Conservation (phyloP, 139 green algal species). For the Raphidocelis subcapitata region DNA sequence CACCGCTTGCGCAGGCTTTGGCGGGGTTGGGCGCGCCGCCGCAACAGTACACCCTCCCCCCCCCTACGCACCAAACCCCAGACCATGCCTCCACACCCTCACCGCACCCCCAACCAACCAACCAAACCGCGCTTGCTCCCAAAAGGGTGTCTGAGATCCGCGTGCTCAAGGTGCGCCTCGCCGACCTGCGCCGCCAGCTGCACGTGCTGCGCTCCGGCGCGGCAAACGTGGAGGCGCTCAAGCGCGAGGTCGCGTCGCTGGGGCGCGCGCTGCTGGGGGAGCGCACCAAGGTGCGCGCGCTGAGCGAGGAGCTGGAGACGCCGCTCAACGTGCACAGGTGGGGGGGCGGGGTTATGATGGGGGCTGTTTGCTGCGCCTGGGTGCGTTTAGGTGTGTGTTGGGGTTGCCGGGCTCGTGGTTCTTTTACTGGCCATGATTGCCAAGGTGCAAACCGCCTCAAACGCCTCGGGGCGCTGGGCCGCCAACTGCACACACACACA, state of each 20-base stretch:
- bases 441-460: too few relatives aligned
- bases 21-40: too few relatives aligned
- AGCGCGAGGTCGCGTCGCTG: conserved; percentile 78
- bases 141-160: conserved; percentile 86
- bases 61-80: not conserved
- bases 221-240: conserved; percentile 85
- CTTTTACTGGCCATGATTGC: too few relatives aligned
- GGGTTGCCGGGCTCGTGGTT: not conserved
- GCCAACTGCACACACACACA: not conserved
- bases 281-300: conserved; percentile 77
- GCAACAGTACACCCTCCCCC: not conserved
- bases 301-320: conserved; percentile 92
- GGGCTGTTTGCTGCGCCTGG: not conserved
- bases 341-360: not conserved
- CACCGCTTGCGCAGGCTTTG: too few relatives aligned
- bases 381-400: not conserved
- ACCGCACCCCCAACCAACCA: too few relatives aligned
- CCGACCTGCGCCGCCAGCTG: conserved; percentile 82
- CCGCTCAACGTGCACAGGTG: conserved; percentile 93
- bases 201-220: conserved; percentile 75
- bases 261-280: conserved; percentile 79
- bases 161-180: conserved; percentile 86
- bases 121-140: too few relatives aligned
- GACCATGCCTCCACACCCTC: too few relatives aligned
- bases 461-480: not conserved